phyloP scores from a whole-genome alignment of 495 filamentous ascomycete genomes.

The Wilcoxina mikolae region DNA sequence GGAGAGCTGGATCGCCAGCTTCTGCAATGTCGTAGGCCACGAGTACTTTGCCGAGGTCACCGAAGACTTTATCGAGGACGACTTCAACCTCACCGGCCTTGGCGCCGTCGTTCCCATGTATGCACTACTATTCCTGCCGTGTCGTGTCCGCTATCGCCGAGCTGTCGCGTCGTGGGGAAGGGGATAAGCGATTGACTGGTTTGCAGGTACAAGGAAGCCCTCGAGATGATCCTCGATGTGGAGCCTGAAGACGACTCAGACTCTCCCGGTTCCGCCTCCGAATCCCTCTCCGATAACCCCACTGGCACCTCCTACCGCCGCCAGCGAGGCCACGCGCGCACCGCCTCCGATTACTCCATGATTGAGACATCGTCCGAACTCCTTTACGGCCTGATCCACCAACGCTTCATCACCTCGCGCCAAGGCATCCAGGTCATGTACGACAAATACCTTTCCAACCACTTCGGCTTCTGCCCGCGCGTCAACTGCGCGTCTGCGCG shows the following conservation, averaged over 20 bases:
- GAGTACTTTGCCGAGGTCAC: conserved; percentile 98
- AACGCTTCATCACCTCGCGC: conserved; percentile 94
- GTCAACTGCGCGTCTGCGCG: conserved; percentile 75
- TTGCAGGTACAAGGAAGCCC: conserved; percentile 72
- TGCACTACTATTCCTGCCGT: conserved; percentile 7
- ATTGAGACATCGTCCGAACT: conserved; percentile 95
- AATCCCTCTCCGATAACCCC: conserved; percentile 37
- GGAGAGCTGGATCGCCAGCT: conserved; percentile 74
- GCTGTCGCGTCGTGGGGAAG: too few species aligned
- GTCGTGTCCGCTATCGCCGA: too few species aligned
- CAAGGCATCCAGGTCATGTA: conserved; percentile 97
- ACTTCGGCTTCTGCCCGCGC: conserved; percentile 86
- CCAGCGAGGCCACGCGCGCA: conserved; percentile 67
- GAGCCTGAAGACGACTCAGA: conserved; percentile 72
- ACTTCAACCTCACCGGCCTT: conserved; percentile 94
- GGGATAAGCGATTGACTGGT: neutral
- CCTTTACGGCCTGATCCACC: conserved; percentile 94
- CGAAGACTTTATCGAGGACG: conserved; percentile 98
- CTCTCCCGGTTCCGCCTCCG: conserved; percentile 41
- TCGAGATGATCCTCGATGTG: conserved; percentile 96
- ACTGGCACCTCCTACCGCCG: conserved; percentile 40
- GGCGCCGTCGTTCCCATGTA: conserved; percentile 86
- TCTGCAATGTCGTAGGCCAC: conserved; percentile 86
- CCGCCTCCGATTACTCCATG: conserved; percentile 79
- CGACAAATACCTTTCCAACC: conserved; percentile 90